phyloP scores from a whole-genome alignment of 1,284 basidiomycete species.

The Volvariella surrecta region DNA sequence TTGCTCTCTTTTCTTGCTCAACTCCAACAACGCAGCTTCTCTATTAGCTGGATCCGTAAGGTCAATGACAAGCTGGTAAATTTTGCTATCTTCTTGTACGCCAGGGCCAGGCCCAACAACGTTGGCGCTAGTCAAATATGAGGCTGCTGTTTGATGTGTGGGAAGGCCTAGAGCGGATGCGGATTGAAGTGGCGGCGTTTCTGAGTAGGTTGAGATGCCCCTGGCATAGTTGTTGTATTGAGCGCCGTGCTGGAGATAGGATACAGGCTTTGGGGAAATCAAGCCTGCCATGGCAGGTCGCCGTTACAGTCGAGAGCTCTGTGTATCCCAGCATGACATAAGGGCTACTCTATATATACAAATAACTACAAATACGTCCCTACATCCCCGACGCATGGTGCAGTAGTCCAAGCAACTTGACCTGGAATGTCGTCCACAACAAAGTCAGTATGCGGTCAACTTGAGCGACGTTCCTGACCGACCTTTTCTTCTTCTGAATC shows the following conservation, averaged over 20 bases:
- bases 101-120: slow-evolving; percentile 15
- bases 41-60: slow-evolving; percentile 75
- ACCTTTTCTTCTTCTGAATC: slow-evolving; percentile 68
- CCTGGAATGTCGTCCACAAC: slow-evolving; percentile 17
- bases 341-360: not conserved
- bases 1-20: slow-evolving; percentile 99
- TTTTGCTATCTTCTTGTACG: slow-evolving; percentile 69
- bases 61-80: slow-evolving; percentile 77
- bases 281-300: slow-evolving; percentile 43
- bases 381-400: slow-evolving; percentile 32
- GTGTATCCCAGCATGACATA: not conserved
- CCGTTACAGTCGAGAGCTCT: slow-evolving; percentile 3
- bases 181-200: slow-evolving; percentile 37
- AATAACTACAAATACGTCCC: not conserved
- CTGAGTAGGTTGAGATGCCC: slow-evolving; percentile 37
- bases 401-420: slow-evolving; percentile 33
- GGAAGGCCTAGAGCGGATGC: slow-evolving; percentile 32
- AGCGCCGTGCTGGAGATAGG: slow-evolving; percentile 49
- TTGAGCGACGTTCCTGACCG: slow-evolving; percentile 8
- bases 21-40: slow-evolving; percentile 84
- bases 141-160: slow-evolving; percentile 38
- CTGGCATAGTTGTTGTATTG: slow-evolving; percentile 42
- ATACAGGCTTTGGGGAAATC: slow-evolving; percentile 53
- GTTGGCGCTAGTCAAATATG: slow-evolving; percentile 25
- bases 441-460: not conserved